Evolutionary conservation across 257 asterid genomes (phyloP), one percentile per base, ranked within the genome.

Genomic region (Eucommia ulmoides): DNA sequence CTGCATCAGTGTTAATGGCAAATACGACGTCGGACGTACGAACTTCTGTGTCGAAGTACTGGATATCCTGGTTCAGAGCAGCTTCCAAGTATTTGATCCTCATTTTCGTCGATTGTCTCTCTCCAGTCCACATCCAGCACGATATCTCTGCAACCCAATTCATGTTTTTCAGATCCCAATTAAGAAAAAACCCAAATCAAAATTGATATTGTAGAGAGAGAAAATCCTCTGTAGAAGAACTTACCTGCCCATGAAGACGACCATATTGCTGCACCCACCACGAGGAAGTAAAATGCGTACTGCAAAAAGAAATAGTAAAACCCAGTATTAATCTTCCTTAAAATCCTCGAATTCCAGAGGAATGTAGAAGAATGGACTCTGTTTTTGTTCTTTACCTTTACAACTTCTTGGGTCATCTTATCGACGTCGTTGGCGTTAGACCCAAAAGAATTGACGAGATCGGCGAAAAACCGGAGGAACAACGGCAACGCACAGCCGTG

Each of bases 191-290:
- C 21, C 41, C 9, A 0, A 60, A 50, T 20, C 1, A 19, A 17
- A 44, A 17, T 42, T 24, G 35, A 56, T 23, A 38, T 14, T 46
- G 44, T 33, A 26, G 33, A 17, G 44, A 22, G 26, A 24, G 49
- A 22, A 33, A 20, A 6, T 19, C 3, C n/a, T 14, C 33, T 49
- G 20, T 56, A 29, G 15, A 49, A n/a, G 33, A 15, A 46, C 17
- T 41, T 52, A 87, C 99, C 99, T 75, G 99, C 99, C 99, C 99
- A 91, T 18, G 99, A 91, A 68, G 99, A 91, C 38, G 94, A 94
- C 99, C 99, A 91, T 66, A 86, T 91, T 29, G 99, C 99, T 69
- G 99, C 99, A 66, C 99, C 99, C 49, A 91, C 99, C 5, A 91
- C 87, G 24, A 91, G 94, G 79, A 91, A 91, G 83, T 86, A 86